Base-by-base conservation (phyloP, 1,139 yeast genomes). In the Suhomyces bolitotheri region DNA sequence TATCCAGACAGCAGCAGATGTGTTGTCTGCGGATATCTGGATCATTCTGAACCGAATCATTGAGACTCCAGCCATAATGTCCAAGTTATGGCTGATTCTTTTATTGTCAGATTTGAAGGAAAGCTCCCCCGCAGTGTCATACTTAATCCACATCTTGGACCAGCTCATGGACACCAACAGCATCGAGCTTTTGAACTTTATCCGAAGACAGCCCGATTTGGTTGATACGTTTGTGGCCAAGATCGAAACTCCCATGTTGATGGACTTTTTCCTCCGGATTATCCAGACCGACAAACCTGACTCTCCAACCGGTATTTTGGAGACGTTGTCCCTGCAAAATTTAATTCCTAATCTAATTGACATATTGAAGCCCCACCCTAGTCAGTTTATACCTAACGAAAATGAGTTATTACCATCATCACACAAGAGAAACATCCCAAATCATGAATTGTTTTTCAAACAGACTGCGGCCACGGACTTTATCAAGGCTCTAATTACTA, bases 401-500 rank as follows among this genome's bases (percentile, higher is more conserved):
- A 22, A 27, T 10, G 24, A 27, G 10, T 21, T 27, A 20, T 8
- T 25, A 3, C 7, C 16, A 5, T 9, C 10, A 2, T 16, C 10
- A 14, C n/a, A 10, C 14, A n/a, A 12, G 6, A 22, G 11, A 14
- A 46, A 46, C 16, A 60, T 66, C 22, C 64, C 73, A 1, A 58
- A 64, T 35, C 61, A 59, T 27, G 52, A 50, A 33, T 46, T 45
- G 10, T 71, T 83, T 23, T 78, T 92, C 40, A 79, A 79, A 34
- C 97, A 92, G 59, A 82, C 95, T 3, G 95, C 97, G 0, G 95
- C 96, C 2, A 95, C 97, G 8, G 99, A 92, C 56, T 92, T 92
- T 53, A 64, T 92, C 37, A 94, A 92, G 56, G 97, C 97, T 0
- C 77, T 94, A 53, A 86, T 92, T 20, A 84, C 97, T 2, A 86